Conservation (phyloP, 78 protist genomes). For the Bodo saltans region DNA sequence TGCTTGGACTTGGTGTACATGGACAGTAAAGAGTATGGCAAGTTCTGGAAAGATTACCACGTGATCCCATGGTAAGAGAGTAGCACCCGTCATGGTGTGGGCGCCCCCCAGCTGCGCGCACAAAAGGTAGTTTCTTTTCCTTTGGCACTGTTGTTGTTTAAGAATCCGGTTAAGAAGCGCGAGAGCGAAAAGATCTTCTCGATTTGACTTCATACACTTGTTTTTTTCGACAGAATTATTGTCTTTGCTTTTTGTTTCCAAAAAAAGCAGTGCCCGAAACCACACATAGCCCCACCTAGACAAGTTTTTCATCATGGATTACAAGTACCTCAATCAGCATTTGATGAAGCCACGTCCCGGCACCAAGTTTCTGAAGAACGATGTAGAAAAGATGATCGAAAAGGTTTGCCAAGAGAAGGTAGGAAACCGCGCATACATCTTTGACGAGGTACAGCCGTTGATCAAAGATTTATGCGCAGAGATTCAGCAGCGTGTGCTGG, state of each 20-base stretch:
- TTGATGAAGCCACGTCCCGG: conserved; percentile 25
- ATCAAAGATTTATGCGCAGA: conserved; percentile 26
- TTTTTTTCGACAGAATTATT: neutral
- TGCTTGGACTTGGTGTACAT: conserved; percentile 74
- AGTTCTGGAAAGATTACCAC: conserved; percentile 42
- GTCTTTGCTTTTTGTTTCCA: conserved; percentile 7
- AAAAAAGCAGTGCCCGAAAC: neutral
- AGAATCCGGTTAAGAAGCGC: conserved; percentile 1
- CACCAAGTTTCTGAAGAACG: conserved; percentile 26
- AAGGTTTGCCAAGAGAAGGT: neutral
- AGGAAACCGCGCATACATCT: neutral
- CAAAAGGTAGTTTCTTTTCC: too few species aligned
- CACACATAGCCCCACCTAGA: neutral
- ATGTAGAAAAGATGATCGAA: neutral
- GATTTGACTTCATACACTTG: neutral
- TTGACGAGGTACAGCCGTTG: neutral
- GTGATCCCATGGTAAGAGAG: conserved; percentile 30
- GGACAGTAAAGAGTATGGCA: conserved; percentile 8
- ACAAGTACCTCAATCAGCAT: too few species aligned
- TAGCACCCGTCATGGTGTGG: too few species aligned
- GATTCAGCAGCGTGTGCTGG: conserved; percentile 16
- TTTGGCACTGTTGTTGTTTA: too few species aligned
- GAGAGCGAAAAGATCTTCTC: neutral
- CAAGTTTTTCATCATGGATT: too few species aligned
- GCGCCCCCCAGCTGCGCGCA: too few species aligned